Base-by-base conservation (phyloP, 768 basidiomycete species). In the Suillus weaverae region DNA sequence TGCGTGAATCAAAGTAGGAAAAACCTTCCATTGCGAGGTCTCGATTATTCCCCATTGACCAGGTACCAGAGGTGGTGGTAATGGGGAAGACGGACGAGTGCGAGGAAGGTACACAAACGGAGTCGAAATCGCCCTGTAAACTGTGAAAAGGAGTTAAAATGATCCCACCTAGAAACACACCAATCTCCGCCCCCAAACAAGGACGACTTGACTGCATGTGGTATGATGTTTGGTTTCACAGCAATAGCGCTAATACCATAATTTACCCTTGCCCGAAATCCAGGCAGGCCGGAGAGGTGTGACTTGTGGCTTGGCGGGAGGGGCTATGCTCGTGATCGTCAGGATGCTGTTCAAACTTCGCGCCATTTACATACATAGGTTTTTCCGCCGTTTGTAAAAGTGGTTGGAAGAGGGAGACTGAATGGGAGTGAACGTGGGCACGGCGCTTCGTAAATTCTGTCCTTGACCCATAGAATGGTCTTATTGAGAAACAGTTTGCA, bases 291-390 rank as follows among this genome's bases (percentile, higher is more conserved):
- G 14, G 84, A 83, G 20, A 92, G 78, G 67, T 87, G 89, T 18
- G 88, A 85, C 63, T 86, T 80, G 66, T 86, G 88, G 14, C 85
- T 89, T 1, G 91, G 91, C 26, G 91, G 91, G 30, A 93, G 79
- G 51, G 85, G 80, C 90, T 92, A 30, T 50, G 62, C 38, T 32
- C 57, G 30, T 59, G 20, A 39, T 41, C 26, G 63, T 54, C 39
- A 65, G 30, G 18, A 30, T 20, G 30, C 10, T 8, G 30, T 20
- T 43, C n/a, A 41, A 22, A 38, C 14, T 46, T 62, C 5, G 11
- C 56, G 20, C 9, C 55, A 22, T 48, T 11, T 57, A 80, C 86
- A 69, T 66, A 91, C 90, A 78, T 88, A 90, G 7, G 78, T 83
- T 59, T 80, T 81, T 30, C 80, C 83, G 35, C 86, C 84, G 60